Percentiles rank a stretch among this genome's conserved stretches.
Evolutionary conservation across 306 rosid genomes (phyloP).

Genomic region (Argentina anserina): DNA sequence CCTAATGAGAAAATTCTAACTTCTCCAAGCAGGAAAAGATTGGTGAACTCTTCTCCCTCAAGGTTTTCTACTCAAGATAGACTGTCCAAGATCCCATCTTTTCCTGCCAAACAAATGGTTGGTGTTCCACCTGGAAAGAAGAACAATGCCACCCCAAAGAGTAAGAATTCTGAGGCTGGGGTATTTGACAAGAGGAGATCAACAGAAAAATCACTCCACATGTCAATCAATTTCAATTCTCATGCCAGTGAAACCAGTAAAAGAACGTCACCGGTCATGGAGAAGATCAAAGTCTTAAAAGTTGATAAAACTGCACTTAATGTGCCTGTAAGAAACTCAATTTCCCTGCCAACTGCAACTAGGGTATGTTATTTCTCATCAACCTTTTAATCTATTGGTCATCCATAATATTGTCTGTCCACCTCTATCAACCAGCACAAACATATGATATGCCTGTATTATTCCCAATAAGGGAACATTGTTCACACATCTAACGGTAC

Average conservation of each 20-base stretch:
- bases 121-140: conserved; percentile 11
- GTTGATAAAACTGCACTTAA: conserved; percentile 17
- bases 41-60: conserved; percentile 30
- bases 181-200: conserved; percentile 33
- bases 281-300: conserved; percentile 35
- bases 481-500: conserved; percentile 9
- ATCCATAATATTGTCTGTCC: conserved; percentile 2
- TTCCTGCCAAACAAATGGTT: conserved; percentile 33
- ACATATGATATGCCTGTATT: not conserved
- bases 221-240: conserved; percentile 50
- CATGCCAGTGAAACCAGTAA: conserved; percentile 36
- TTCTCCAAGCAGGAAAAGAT: conserved; percentile 38
- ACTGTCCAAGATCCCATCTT: conserved; percentile 24
- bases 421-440: not conserved
- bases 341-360: conserved; percentile 22
- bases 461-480: conserved; percentile 10
- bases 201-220: conserved; percentile 38
- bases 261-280: conserved; percentile 26
- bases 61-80: conserved; percentile 29
- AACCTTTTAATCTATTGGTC: not conserved
- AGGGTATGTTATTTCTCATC: conserved; percentile 37
- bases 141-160: conserved; percentile 30
- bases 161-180: conserved; percentile 36
- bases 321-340: conserved; percentile 28
- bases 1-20: conserved; percentile 26